A percentile compares a stretch with the other conserved stretches of the same genome.
Conservation (phyloP, 306 rosid species). For the Dalbergia cultrata region DNA sequence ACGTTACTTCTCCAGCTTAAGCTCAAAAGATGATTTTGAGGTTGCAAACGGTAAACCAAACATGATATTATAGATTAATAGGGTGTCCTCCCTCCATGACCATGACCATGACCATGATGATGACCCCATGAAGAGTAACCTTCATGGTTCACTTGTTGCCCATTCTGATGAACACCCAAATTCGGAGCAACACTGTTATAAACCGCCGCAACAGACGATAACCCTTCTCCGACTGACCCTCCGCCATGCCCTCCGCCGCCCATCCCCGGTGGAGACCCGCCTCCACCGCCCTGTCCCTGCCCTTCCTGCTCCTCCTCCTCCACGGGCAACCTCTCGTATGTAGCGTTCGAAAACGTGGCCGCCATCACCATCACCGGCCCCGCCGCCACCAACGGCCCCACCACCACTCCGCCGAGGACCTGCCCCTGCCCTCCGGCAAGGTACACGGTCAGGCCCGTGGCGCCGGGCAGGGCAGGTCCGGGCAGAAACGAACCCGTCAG, state of each 20-base stretch:
- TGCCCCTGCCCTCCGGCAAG: constrained; percentile 85
- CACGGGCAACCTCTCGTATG: constrained; percentile 78
- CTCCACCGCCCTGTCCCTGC: constrained; percentile 45
- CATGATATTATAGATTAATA: constrained; percentile 29
- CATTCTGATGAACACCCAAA: constrained; percentile 57
- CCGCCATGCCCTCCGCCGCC: constrained; percentile 19
- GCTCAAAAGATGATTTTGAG: too few relatives aligned
- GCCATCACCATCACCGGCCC: constrained; percentile 87
- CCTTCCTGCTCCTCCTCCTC: constrained; percentile 71
- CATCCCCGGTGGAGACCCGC: constrained; percentile 48
- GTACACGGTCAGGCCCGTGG: constrained; percentile 78
- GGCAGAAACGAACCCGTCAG: constrained; percentile 77
- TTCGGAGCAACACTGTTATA: constrained; percentile 59
- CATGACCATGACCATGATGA: constrained; percentile 68
- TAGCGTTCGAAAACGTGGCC: constrained; percentile 81
- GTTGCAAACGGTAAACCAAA: too few relatives aligned
- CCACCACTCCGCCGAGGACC: constrained; percentile 80
- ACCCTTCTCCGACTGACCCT: constrained; percentile 48
- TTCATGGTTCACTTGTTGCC: constrained; percentile 76
- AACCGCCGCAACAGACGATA: constrained; percentile 52
- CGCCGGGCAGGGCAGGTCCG: constrained; percentile 70
- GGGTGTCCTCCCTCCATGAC: constrained; percentile 62
- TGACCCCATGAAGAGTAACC: constrained; percentile 75
- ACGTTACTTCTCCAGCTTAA: too few relatives aligned
- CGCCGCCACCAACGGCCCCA: constrained; percentile 74